Evolutionary conservation across 306 rosid species (phyloP), one percentile per base, ranked within the genome.

Genomic region (Crotalaria pallida): DNA sequence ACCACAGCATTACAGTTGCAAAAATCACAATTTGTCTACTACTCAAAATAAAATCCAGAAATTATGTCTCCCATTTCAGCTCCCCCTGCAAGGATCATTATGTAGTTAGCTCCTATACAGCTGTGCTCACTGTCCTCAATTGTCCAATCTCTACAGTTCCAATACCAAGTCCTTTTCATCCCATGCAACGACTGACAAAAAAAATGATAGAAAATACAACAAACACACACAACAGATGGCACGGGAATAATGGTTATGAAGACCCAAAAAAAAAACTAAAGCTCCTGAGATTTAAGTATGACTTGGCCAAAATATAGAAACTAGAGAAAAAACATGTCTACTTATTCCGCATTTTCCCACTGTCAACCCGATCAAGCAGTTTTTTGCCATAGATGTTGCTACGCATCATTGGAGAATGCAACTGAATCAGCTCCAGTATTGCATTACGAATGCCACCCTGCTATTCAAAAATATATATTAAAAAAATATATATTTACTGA

Each of bases 381-480:
- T 75, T 86, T 61, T 53, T 79, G 17, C 91, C 91, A 16, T 55
- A 84, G 8, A 33, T 60, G 58, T 77, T 79, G 53, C 47, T 56
- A 21, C 77, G 66, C 83, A 86, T 67, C 24, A 41, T 13, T 15
- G 55, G 3, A 15, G 65, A 27, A 50, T 84, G 16, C 1, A 0
- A 15, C 0, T 41, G 38, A 76, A 86, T 48, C 22, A 81, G 73
- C 43, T 27, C 17, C 40, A 40, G 50, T 1, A 86, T 66, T 5
- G 31, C 15, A 10, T 33, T 10, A n/a, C 62, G 79, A 44, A 33
- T 10, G 40, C 1, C 3, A 65, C 83, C 84, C 91, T 86, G 82
- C n/a, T 27, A 47, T 65, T 55, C 45, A 64, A 3, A 31, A 36
- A 27, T 10, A 33, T 0, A 69, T 11, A 49, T 11, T 6, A 0